A percentile compares a stretch with the other conserved stretches of the same genome.
Evolutionary conservation across 2,329 filamentous ascomycete species (phyloP).

Genomic region (Colletotrichum sp.): DNA sequence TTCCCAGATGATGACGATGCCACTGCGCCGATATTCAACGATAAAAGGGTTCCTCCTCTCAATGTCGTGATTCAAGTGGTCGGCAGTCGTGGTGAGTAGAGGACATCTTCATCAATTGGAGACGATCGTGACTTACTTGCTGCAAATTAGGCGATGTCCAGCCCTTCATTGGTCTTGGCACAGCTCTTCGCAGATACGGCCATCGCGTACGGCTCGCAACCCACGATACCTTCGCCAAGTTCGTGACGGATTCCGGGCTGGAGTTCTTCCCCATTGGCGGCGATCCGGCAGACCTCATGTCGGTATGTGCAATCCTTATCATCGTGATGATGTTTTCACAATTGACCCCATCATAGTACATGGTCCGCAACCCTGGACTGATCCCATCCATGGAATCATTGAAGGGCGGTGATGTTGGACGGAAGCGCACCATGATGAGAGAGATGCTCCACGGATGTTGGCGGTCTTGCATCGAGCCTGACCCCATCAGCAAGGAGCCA

Average conservation of each 20-base stretch:
- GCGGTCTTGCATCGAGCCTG: constrained; percentile 31
- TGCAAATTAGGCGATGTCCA: constrained; percentile 47
- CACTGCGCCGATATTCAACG: neutral
- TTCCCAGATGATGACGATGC: neutral
- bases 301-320: constrained; percentile 24
- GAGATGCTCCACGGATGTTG: constrained; percentile 35
- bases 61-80: constrained; percentile 23
- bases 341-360: constrained; percentile 26
- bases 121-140: neutral
- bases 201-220: constrained; percentile 51
- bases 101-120: neutral
- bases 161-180: constrained; percentile 52
- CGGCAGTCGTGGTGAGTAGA: constrained; percentile 16
- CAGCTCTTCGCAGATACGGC: constrained; percentile 42
- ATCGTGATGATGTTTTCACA: too few relatives aligned
- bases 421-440: constrained; percentile 29
- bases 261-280: constrained; percentile 61
- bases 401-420: constrained; percentile 28
- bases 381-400: constrained; percentile 31
- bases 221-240: constrained; percentile 53
- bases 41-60: neutral
- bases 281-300: constrained; percentile 48
- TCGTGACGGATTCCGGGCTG: constrained; percentile 50
- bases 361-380: constrained; percentile 34
- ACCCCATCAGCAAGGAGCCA: constrained; percentile 27